These are phyloP conservation scores for Apodospora peruviana DNA, from an alignment of 495 filamentous ascomycete species.

Conservation along the genomic window DNA sequence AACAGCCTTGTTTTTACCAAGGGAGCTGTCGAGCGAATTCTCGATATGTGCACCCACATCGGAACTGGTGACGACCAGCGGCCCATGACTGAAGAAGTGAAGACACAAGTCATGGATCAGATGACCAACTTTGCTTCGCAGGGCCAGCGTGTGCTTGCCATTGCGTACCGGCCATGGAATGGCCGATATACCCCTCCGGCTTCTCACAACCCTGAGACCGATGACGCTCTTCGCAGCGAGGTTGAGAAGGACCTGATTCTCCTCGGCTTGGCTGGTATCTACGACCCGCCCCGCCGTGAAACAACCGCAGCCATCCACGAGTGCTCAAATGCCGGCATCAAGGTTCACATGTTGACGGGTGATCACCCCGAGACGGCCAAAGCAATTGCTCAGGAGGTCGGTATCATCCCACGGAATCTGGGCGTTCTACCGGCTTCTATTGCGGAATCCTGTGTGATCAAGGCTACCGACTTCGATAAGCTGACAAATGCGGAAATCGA, in stretches of 20 bases:
- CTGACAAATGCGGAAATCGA: slow-evolving; percentile 56
- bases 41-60: slow-evolving; percentile 65
- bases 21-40: slow-evolving; percentile 72
- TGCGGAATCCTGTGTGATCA: slow-evolving; percentile 53
- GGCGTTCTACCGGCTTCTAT: slow-evolving; percentile 46
- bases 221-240: slow-evolving; percentile 33
- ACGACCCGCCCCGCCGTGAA: slow-evolving; percentile 68
- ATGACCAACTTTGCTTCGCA: slow-evolving; percentile 65
- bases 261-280: slow-evolving; percentile 67
- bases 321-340: slow-evolving; percentile 65
- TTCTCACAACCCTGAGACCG: slow-evolving; percentile 7
- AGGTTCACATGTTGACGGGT: slow-evolving; percentile 77
- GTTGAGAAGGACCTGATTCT: slow-evolving; percentile 56
- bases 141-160: slow-evolving; percentile 75
- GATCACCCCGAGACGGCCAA: slow-evolving; percentile 72
- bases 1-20: slow-evolving; percentile 65
- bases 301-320: slow-evolving; percentile 58
- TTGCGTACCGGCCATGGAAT: slow-evolving; percentile 49
- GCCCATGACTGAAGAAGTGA: slow-evolving; percentile 53
- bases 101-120: slow-evolving; percentile 54
- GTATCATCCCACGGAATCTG: slow-evolving; percentile 61
- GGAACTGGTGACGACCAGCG: slow-evolving; percentile 45
- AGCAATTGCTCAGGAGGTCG: slow-evolving; percentile 70
- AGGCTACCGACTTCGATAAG: slow-evolving; percentile 59
- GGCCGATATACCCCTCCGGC: slow-evolving; percentile 14